Evolutionary conservation across 2,329 filamentous ascomycete species (phyloP), one percentile per base, ranked within the genome.

Genomic region (Biscogniauxia mediterranea): DNA sequence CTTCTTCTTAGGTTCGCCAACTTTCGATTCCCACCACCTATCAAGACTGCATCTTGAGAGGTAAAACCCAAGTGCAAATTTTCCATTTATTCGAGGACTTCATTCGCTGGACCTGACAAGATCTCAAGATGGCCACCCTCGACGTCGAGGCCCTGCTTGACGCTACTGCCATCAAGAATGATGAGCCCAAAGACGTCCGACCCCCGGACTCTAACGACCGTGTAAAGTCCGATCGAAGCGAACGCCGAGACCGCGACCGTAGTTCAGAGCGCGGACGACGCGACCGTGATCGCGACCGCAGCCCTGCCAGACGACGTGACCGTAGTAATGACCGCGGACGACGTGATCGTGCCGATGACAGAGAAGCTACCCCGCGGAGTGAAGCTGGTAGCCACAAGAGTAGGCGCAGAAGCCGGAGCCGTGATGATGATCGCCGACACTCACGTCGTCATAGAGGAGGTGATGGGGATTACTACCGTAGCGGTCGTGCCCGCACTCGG

Each of bases 111-210:
- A 54, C 54, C 63, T 59, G 51, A 51, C n/a, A 49, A 62, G 54
- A 55, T 53, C 60, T 64, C 55, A 55, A 67, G 64, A 83, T 84
- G 81, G 76, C 80, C 57, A 79, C 76, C 60, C 74, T 83, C 69
- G 92, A 96, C 74, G 92, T 97, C 70, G 93, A 97, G 82, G 92
- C 92, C 68, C 85, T 97, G 67, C 87, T 97, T 69, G 93, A 97
- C 78, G 91, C 90, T 56, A 92, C 91, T 65, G 91, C 91, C 57
- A 88, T 87, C 74, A 81, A 83, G 67, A 78, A 81, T 62, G 74
- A 75, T 61, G 78, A 80, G 58, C 79, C 83, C 58, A 80, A 81
- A 70, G 80, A 80, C 62, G 73, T 70, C 64, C 79, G 78, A 69
- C 69, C 75, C 65, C 75, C 78, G 67, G 85, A 86, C 65, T 84